Evolutionary conservation across 2,329 filamentous ascomycete genomes (phyloP).

Genomic region (Fusarium hostae): DNA sequence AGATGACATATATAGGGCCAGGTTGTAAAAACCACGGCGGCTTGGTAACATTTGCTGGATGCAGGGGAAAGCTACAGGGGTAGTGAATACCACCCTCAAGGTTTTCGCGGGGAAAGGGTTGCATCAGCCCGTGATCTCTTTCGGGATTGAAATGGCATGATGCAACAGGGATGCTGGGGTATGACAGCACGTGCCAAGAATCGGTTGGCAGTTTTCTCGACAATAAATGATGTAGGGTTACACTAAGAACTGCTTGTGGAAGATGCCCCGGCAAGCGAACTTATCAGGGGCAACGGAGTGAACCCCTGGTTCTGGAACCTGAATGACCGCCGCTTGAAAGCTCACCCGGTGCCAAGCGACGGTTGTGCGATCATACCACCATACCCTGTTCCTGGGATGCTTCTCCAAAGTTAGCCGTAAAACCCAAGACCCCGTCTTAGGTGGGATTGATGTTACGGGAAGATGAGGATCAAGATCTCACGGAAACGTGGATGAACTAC

Average conservation of each 20-base stretch:
- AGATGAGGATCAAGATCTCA: neutral
- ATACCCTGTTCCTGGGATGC: neutral
- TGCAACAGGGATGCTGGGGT: neutral
- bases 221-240: neutral
- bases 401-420: neutral
- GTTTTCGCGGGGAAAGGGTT: neutral
- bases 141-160: neutral
- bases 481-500: neutral
- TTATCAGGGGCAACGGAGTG: neutral
- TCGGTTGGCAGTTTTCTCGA: neutral
- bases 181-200: neutral
- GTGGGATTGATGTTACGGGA: neutral
- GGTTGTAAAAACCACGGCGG: neutral
- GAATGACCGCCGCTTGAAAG: neutral
- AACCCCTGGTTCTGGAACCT: neutral
- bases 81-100: neutral
- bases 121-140: neutral
- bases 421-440: neutral
- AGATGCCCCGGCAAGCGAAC: neutral
- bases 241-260: neutral
- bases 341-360: neutral
- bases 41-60: neutral
- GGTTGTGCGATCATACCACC: neutral
- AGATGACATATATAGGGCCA: neutral
- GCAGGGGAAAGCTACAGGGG: neutral